Base-by-base conservation (phyloP, 2,329 filamentous ascomycete species). In the Knufia petricola region DNA sequence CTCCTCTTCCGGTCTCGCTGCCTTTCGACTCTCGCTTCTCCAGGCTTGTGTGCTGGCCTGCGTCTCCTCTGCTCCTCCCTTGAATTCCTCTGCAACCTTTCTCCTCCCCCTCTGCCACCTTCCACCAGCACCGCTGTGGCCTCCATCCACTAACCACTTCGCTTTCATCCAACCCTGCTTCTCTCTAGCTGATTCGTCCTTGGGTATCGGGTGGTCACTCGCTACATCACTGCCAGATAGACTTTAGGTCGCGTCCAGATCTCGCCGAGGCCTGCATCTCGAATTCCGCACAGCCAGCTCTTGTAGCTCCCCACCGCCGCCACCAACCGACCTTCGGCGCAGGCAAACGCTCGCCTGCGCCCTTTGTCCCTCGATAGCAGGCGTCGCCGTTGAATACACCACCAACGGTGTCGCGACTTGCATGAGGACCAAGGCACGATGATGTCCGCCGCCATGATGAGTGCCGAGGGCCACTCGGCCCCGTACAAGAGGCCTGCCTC, bases 401-500 rank as follows among this genome's bases (percentile, higher is more conserved):
- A 28, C 31, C 6, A 24, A 8, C 41, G 17, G 8, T 13, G 2
- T 21, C 20, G 41, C 28, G 41, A 39, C 44, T 8, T 39, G 20
- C 19, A 39, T 38, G 32, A n/a, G 28, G 9, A 39, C 44, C n/a
- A 15, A 21, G 10, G 21, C 32, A 39, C 9, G 34, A 47, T 47
- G 44, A 31, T 39, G 32, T 47, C 44, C 32, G 34, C 24, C 17
- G 44, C 32, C 23, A 21, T n/a, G 21, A 47, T 47, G 31, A 24
- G 44, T 21, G 44, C 32, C 4, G 44, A 37, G 12, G 44, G 21
- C 12, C 19, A 47, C 36, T n/a, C n/a, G n/a, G n/a, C n/a, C n/a
- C 13, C 32, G 10, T 39, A 47, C 44, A 72, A 72, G 61, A 66
- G 70, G 46, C 67, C 69, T 36, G 64, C 70, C 34, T 72, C 70